Conservation (phyloP, 1,284 basidiomycete genomes). For the Cronartium ribicola region DNA sequence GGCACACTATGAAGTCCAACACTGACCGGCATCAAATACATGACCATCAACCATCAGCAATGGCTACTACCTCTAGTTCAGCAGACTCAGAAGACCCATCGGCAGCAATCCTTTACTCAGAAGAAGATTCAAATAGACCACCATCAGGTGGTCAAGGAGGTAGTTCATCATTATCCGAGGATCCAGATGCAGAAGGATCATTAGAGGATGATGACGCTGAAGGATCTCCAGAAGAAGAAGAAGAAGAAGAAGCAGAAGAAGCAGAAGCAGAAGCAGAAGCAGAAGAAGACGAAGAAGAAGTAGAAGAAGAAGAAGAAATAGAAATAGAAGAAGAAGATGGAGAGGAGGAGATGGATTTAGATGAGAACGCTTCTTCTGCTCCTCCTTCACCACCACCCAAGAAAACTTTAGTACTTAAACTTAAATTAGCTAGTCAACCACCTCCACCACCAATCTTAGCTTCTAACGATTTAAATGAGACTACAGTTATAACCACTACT, state of each 20-base stretch:
- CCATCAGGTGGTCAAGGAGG: too few species aligned
- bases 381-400: conserved; percentile 34
- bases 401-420: conserved; percentile 38
- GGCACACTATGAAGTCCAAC: too few species aligned
- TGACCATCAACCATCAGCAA: neutral
- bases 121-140: neutral
- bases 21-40: too few species aligned
- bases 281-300: conserved; percentile 35
- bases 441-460: neutral
- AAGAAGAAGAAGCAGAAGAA: conserved; percentile 5
- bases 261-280: conserved; percentile 36
- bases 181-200: too few species aligned
- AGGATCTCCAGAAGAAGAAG: neutral
- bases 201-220: too few species aligned
- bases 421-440: conserved; percentile 35
- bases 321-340: conserved; percentile 27
- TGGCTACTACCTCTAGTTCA: neutral
- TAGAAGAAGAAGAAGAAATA: conserved; percentile 23
- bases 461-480: neutral
- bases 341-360: conserved; percentile 36
- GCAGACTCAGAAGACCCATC: neutral
- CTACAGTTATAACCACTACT: conserved; percentile 1
- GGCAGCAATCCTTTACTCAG: neutral
- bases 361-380: conserved; percentile 25
- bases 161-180: too few species aligned